Evolutionary conservation across 1,284 basidiomycete genomes (phyloP).

Genomic region (Thecaphora thlaspeos): DNA sequence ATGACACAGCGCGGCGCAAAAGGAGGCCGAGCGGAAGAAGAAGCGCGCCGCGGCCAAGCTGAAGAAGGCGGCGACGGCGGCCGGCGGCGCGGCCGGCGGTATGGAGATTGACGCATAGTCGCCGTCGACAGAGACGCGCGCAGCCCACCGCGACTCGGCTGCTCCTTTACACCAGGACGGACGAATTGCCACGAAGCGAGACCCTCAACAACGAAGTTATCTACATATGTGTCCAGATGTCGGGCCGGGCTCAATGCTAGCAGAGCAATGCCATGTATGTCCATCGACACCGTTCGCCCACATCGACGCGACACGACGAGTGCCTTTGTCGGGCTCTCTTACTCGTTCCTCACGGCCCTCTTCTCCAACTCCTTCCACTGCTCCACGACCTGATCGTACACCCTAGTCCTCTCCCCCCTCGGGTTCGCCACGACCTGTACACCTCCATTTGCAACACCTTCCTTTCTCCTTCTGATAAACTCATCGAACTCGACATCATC

Average conservation of each 20-base stretch:
- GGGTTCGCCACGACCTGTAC: constrained; percentile 27
- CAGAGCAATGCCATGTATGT: no score
- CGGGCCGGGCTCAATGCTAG: no score
- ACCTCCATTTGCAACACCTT: constrained; percentile 21
- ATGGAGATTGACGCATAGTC: constrained; percentile 7
- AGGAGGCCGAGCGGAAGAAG: constrained; percentile 22
- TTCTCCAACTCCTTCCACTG: constrained; percentile 33
- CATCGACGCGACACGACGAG: no score
- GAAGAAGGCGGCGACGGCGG: constrained; percentile 10
- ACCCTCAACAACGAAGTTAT: no score
- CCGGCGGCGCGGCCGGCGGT: neutral
- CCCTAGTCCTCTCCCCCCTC: constrained; percentile 9
- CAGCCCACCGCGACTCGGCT: no score
- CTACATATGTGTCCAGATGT: no score
- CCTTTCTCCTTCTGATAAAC: no score
- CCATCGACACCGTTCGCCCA: no score
- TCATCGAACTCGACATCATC: constrained; percentile 39
- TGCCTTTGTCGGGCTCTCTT: no score
- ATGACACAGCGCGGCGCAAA: neutral
- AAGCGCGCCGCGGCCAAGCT: constrained; percentile 20
- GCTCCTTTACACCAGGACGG: no score
- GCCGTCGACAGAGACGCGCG: no score
- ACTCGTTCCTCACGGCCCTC: constrained; percentile 1
- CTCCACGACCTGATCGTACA: constrained; percentile 18
- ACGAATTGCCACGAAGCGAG: no score